Evolutionary conservation across 179 eudicot species (phyloP).

Genomic region (Silene noctiflora): DNA sequence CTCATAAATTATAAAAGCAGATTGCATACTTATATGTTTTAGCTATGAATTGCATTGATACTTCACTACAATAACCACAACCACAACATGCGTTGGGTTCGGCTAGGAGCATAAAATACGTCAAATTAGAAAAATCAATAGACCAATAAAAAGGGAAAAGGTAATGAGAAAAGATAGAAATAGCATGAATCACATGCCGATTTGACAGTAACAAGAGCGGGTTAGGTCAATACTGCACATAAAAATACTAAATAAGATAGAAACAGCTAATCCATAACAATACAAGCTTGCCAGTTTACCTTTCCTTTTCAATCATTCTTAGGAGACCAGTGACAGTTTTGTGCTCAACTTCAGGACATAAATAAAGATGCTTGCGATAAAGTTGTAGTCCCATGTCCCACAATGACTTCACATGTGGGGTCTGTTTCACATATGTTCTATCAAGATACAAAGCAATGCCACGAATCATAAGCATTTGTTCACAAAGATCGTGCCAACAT

Average conservation of each 20-base stretch:
- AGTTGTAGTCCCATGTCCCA: constrained; percentile 99
- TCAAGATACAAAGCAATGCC: constrained; percentile 90
- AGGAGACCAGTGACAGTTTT: constrained; percentile 93
- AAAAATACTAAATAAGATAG: neutral
- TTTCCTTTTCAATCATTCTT: constrained; percentile 90
- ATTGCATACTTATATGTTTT: neutral
- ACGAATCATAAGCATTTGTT: constrained; percentile 97
- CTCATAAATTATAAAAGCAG: neutral
- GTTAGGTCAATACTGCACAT: neutral
- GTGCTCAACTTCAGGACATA: constrained; percentile 86
- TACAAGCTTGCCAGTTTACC: constrained; percentile 38
- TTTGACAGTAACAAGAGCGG: neutral
- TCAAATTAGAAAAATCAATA: neutral
- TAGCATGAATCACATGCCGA: neutral
- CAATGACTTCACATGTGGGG: constrained; percentile 73
- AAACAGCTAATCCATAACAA: neutral
- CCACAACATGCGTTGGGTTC: too few species aligned
- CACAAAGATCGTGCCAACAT: constrained; percentile 98
- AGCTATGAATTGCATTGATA: neutral
- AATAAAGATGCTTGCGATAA: constrained; percentile 77
- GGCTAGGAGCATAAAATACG: neutral
- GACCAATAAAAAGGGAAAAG: neutral
- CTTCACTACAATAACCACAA: neutral
- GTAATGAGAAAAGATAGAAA: neutral
- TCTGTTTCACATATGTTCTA: constrained; percentile 92